phyloP scores from a whole-genome alignment of 768 basidiomycete species.

The Cystofilobasidium macerans region DNA sequence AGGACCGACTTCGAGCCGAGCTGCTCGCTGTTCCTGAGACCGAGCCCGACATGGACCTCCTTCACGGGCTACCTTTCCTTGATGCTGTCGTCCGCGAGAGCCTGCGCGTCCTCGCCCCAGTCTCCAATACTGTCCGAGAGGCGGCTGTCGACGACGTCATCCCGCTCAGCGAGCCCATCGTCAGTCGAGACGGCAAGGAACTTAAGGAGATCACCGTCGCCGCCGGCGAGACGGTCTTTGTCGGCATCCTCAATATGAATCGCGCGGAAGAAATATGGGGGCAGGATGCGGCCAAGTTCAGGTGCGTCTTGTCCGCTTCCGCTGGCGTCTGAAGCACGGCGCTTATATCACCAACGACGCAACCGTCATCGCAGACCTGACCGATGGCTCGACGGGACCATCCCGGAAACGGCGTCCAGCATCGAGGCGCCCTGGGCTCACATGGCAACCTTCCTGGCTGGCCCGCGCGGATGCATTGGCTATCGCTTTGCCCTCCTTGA shows the following conservation, averaged over 20 bases:
- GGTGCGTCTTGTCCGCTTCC: slow-evolving; percentile 41
- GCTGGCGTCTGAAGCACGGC: background rate
- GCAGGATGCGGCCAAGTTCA: slow-evolving; percentile 66
- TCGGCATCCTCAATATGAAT: slow-evolving; percentile 44
- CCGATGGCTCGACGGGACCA: slow-evolving; percentile 15
- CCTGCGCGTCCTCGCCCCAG: slow-evolving; percentile 15
- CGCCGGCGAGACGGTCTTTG: slow-evolving; percentile 1
- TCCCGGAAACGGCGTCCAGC: background rate
- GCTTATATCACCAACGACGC: no score
- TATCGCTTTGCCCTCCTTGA: slow-evolving; percentile 25
- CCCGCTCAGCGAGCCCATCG: slow-evolving; percentile 21
- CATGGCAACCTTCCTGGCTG: slow-evolving; percentile 21
- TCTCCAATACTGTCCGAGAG: background rate
- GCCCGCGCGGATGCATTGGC: slow-evolving; percentile 1
- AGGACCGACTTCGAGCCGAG: slow-evolving; percentile 18
- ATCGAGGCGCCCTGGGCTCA: slow-evolving; percentile 23
- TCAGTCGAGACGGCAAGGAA: background rate
- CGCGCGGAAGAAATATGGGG: slow-evolving; percentile 70
- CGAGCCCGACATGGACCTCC: background rate
- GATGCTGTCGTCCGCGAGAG: slow-evolving; percentile 22
- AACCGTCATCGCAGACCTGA: slow-evolving; percentile 13
- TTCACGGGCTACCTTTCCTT: slow-evolving; percentile 16
- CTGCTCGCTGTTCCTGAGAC: background rate
- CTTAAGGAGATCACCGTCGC: slow-evolving; percentile 7
- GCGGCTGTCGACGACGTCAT: slow-evolving; percentile 12